Evolutionary conservation across 768 basidiomycete species (phyloP).

Genomic region (Ramaria sp.): DNA sequence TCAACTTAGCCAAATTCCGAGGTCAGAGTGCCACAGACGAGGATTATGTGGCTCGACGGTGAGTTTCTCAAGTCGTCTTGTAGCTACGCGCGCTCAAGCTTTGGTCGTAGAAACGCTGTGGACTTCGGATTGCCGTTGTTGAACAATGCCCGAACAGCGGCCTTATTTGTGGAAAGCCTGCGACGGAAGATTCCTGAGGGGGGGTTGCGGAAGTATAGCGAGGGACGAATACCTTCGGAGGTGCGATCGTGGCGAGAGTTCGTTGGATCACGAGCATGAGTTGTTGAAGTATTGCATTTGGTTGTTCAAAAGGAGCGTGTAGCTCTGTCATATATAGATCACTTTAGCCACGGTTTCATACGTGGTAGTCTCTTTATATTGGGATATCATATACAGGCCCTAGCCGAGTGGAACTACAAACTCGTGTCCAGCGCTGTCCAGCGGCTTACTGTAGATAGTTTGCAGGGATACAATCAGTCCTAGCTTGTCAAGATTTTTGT

Average conservation of each 20-base stretch:
- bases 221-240: slow-evolving; percentile 84
- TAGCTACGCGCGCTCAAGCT: slow-evolving; percentile 3
- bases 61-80: slow-evolving; percentile 19
- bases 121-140: slow-evolving; percentile 90
- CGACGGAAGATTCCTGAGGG: slow-evolving; percentile 79
- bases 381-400: too few species aligned
- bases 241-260: slow-evolving; percentile 91
- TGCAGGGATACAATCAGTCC: too few species aligned
- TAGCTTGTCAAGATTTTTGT: slow-evolving; percentile 32
- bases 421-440: too few species aligned
- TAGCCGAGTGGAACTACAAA: too few species aligned
- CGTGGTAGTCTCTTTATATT: too few species aligned
- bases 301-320: background rate
- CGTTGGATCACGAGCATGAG: slow-evolving; percentile 58
- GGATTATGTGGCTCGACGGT: slow-evolving; percentile 93
- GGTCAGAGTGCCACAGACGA: slow-evolving; percentile 75
- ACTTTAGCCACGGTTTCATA: too few species aligned
- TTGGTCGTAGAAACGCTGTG: slow-evolving; percentile 59
- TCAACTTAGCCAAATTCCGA: slow-evolving; percentile 81
- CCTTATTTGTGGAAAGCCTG: slow-evolving; percentile 83
- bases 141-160: slow-evolving; percentile 82
- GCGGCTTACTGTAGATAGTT: too few species aligned
- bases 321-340: background rate
- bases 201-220: slow-evolving; percentile 65
- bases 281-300: background rate